Percentiles rank a stretch among this genome's conserved stretches.
Evolutionary conservation across 2,329 filamentous ascomycete genomes (phyloP).

Genomic region (Hymenoscyphus occultus): DNA sequence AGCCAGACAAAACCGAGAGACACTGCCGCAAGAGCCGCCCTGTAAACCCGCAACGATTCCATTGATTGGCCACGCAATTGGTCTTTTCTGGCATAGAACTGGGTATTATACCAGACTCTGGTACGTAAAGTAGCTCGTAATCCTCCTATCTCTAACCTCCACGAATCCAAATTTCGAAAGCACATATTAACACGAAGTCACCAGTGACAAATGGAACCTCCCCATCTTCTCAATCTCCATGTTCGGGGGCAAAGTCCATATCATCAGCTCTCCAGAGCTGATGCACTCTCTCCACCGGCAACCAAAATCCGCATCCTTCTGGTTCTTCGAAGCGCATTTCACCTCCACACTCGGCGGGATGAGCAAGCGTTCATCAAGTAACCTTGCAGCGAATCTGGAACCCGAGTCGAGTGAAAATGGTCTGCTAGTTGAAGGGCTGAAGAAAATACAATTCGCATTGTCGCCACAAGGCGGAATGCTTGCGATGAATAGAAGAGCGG

Average conservation of each 20-base stretch:
- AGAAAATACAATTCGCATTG: not conserved
- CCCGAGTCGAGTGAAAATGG: not conserved
- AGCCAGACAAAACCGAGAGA: not conserved
- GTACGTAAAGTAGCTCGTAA: not conserved
- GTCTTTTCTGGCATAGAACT: not conserved
- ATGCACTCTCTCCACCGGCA: not conserved
- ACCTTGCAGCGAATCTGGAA: not conserved
- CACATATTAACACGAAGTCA: too few relatives aligned
- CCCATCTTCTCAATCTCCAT: conserved; percentile 5
- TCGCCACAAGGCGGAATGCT: not conserved
- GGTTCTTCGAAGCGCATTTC: conserved; percentile 6
- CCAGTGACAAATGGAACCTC: conserved; percentile 5
- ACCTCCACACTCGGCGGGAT: not conserved
- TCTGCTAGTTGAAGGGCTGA: not conserved
- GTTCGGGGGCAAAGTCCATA: not conserved
- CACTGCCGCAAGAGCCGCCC: not conserved
- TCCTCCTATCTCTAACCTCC: too few relatives aligned
- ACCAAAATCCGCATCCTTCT: conserved; percentile 3
- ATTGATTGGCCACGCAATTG: not conserved
- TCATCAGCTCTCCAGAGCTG: not conserved
- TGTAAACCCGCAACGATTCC: not conserved
- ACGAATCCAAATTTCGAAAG: too few relatives aligned
- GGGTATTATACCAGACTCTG: conserved; percentile 4
- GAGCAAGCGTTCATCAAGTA: not conserved
- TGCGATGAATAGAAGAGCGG: not conserved